phyloP scores from a whole-genome alignment of 1,284 basidiomycete species.

The Cutaneotrichosporon dermatis region DNA sequence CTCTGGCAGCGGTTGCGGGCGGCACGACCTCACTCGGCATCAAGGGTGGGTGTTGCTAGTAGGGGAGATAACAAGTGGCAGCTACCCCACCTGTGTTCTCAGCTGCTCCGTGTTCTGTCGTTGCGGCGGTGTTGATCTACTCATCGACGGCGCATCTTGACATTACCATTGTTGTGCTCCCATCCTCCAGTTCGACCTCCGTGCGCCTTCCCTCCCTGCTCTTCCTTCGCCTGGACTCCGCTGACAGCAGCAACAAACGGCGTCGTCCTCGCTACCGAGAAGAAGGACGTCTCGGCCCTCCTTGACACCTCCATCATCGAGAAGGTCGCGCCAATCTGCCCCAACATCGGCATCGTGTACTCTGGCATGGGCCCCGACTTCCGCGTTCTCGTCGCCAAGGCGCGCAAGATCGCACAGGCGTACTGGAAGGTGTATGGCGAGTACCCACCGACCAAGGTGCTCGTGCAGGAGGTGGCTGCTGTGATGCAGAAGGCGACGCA shows the following conservation, averaged over 20 bases:
- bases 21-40: slow-evolving; percentile 97
- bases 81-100: too few relatives aligned
- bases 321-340: slow-evolving; percentile 93
- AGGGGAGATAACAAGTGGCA: too few relatives aligned
- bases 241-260: slow-evolving; percentile 79
- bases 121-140: too few relatives aligned
- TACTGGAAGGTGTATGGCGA: slow-evolving; percentile 99
- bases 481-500: slow-evolving; percentile 99
- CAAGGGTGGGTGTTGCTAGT: slow-evolving; percentile 64
- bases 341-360: slow-evolving; percentile 98
- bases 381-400: slow-evolving; percentile 85
- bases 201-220: too few relatives aligned
- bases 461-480: slow-evolving; percentile 95
- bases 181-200: too few relatives aligned
- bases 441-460: slow-evolving; percentile 94
- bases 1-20: slow-evolving; percentile 91
- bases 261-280: slow-evolving; percentile 98
- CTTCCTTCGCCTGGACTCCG: too few relatives aligned
- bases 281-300: slow-evolving; percentile 94
- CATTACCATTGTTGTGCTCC: too few relatives aligned
- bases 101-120: too few relatives aligned
- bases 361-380: slow-evolving; percentile 99
- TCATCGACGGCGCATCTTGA: too few relatives aligned
- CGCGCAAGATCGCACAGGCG: slow-evolving; percentile 94
- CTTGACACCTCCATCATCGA: slow-evolving; percentile 97